A percentile compares a stretch with the other conserved stretches of the same genome.
Conservation (phyloP, 1,284 basidiomycete species). For the Ganoderma boninense region DNA sequence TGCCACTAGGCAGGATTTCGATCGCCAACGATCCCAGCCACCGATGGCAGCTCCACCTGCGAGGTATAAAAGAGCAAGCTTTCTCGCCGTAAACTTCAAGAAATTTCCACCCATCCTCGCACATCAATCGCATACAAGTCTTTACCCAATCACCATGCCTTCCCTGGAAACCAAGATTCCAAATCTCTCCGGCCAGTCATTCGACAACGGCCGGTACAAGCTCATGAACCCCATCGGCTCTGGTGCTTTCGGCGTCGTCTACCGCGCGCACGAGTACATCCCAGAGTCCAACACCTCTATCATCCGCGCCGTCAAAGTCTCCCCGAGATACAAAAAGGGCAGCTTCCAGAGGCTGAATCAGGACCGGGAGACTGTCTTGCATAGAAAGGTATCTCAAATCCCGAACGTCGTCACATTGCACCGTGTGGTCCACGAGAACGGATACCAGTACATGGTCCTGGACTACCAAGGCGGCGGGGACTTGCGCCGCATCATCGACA, state of each 20-base stretch:
- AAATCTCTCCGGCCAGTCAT: conserved; percentile 30
- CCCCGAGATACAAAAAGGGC: conserved; percentile 13
- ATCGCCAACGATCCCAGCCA: neutral
- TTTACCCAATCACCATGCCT: conserved; percentile 18
- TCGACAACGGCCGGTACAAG: conserved; percentile 48
- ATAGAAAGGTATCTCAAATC: conserved; percentile 60
- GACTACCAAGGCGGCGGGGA: conserved; percentile 71
- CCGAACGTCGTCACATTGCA: conserved; percentile 66
- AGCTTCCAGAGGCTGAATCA: conserved; percentile 15
- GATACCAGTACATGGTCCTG: conserved; percentile 64
- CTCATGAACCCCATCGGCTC: conserved; percentile 63
- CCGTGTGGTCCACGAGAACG: conserved; percentile 58
- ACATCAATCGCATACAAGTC: neutral
- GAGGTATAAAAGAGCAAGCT: neutral
- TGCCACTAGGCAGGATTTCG: neutral
- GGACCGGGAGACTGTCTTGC: conserved; percentile 46
- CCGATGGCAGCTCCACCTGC: neutral
- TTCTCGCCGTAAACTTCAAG: neutral
- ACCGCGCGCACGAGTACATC: conserved; percentile 49
- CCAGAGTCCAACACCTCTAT: conserved; percentile 24
- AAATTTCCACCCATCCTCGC: neutral
- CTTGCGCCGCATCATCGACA: conserved; percentile 65
- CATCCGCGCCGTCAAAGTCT: conserved; percentile 38
- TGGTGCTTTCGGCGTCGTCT: conserved; percentile 73
- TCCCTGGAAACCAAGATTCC: conserved; percentile 19